Conservation (phyloP, 495 filamentous ascomycete species). For the Wilcoxina mikolae region DNA sequence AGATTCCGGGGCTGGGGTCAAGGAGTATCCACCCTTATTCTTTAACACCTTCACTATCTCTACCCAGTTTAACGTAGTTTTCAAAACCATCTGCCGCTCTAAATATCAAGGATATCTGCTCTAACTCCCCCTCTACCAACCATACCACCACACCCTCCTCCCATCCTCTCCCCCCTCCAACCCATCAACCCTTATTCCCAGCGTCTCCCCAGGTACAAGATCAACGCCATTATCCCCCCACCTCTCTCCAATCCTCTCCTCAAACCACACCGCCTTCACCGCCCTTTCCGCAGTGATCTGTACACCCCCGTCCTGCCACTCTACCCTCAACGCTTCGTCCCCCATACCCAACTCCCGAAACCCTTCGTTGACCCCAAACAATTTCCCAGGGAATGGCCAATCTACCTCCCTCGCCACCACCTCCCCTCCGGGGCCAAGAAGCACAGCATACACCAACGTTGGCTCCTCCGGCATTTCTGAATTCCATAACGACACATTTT, state of each 20-base stretch:
- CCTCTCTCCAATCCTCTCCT: slow-evolving; percentile 17
- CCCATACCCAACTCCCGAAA: too few relatives aligned
- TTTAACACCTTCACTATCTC: not conserved
- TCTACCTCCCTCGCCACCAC: slow-evolving; percentile 65
- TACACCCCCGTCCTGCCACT: not conserved
- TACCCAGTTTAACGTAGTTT: not conserved
- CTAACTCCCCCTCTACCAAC: too few relatives aligned
- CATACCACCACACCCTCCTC: slow-evolving; percentile 4
- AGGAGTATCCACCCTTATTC: not conserved
- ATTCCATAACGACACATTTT: slow-evolving; percentile 3
- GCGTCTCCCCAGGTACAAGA: slow-evolving; percentile 14
- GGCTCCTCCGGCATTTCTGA: slow-evolving; percentile 10
- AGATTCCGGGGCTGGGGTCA: not conserved
- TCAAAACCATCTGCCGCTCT: not conserved
- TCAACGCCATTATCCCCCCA: slow-evolving; percentile 20
- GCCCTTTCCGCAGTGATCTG: slow-evolving; percentile 30
- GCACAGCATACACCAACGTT: slow-evolving; percentile 40
- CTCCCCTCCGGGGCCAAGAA: slow-evolving; percentile 38
- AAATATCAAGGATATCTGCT: too few relatives aligned
- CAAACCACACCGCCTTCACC: slow-evolving; percentile 25
- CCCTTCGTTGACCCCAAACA: slow-evolving; percentile 38
- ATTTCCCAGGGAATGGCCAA: slow-evolving; percentile 90
- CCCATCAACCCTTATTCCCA: not conserved
- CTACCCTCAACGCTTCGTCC: slow-evolving; percentile 6
- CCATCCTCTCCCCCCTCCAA: not conserved